Evolutionary conservation across 1,284 basidiomycete species (phyloP).

Genomic region (Cryptococcus depauperatus): DNA sequence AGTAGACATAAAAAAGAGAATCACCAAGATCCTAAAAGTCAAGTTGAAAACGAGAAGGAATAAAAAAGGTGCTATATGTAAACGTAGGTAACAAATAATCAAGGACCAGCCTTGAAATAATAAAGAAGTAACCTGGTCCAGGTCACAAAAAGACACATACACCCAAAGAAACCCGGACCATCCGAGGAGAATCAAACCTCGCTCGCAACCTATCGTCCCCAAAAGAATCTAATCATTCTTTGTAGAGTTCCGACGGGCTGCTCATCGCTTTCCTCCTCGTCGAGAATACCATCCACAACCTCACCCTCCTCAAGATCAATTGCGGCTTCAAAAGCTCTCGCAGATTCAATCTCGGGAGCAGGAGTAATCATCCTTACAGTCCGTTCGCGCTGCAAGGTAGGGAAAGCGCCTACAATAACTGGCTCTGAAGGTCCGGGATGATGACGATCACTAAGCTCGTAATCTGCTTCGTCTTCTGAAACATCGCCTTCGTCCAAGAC

Average conservation of each 20-base stretch:
- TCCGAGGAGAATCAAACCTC: too few relatives aligned
- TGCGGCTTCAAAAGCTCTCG: slow-evolving; percentile 15
- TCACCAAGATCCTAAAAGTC: too few relatives aligned
- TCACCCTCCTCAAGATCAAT: slow-evolving; percentile 17
- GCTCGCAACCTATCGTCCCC: too few relatives aligned
- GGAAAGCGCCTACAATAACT: slow-evolving; percentile 20
- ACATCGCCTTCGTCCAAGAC: slow-evolving; percentile 4
- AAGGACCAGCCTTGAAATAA: too few relatives aligned
- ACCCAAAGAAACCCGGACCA: too few relatives aligned
- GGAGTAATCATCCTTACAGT: slow-evolving; percentile 2
- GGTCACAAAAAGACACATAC: too few relatives aligned
- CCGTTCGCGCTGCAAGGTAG: background rate
- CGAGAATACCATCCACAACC: slow-evolving; percentile 3
- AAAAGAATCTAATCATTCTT: slow-evolving; percentile 11
- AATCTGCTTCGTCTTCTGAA: background rate
- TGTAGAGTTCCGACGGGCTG: slow-evolving; percentile 10
- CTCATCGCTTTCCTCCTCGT: slow-evolving; percentile 6
- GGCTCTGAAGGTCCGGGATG: background rate
- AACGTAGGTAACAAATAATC: too few relatives aligned
- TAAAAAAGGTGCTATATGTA: too few relatives aligned
- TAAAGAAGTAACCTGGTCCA: too few relatives aligned
- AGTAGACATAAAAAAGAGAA: too few relatives aligned
- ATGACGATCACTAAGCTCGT: background rate
- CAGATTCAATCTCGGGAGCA: slow-evolving; percentile 6
- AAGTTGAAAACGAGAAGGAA: too few relatives aligned